Base-by-base conservation (phyloP, 164 flowering plant genomes). In the Kalanchoe fedtschenkoi region DNA sequence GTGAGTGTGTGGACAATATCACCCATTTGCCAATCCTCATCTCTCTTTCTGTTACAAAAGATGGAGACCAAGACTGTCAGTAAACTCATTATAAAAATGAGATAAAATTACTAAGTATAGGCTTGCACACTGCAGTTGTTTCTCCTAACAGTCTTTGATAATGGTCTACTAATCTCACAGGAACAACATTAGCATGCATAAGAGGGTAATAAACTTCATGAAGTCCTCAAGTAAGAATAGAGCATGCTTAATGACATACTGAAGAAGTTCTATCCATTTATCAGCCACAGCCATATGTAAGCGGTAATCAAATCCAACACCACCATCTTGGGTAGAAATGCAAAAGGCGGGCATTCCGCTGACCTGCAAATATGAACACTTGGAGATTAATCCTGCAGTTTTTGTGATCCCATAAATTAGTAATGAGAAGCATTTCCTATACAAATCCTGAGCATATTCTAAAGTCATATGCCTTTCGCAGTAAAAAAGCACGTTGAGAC, bases 281-380 rank as follows among this genome's bases (percentile, higher is more conserved):
- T 95, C 99, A 70, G 99, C 91, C 68, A 91, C 66, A 38, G 99
- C 99, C 99, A 95, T 95, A 69, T 95, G 97, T 58, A 95, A 81
- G 60, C 99, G 95, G 69, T 95, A 95, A 73, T 95, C 96, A 79
- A 95, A 95, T 60, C 99, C 99, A 39, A 91, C 80, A 60, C 99
- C 99, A 72, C 99, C 97, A 81, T 95, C 97, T 73, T 87, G 78
- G 44, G 82, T 78, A 71, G 97, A 82, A 62, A 91, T 70, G 67
- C 97, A 76, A 68, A 95, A 95, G 33, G 97, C 70, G 61, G 99
- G 99, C 97, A 91, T 95, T 77, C 99, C 99, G 81, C 99, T 95
- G 29, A 95, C 99, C 99, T 95, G 80, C 30, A 68, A 41, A 22
- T 0, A 11, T 2, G 28, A 13, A 2, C 10, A 37, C 39, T 37